These are phyloP conservation scores for Sarcomyxa edulis DNA, from an alignment of 768 basidiomycete species.

Conservation along the genomic window DNA sequence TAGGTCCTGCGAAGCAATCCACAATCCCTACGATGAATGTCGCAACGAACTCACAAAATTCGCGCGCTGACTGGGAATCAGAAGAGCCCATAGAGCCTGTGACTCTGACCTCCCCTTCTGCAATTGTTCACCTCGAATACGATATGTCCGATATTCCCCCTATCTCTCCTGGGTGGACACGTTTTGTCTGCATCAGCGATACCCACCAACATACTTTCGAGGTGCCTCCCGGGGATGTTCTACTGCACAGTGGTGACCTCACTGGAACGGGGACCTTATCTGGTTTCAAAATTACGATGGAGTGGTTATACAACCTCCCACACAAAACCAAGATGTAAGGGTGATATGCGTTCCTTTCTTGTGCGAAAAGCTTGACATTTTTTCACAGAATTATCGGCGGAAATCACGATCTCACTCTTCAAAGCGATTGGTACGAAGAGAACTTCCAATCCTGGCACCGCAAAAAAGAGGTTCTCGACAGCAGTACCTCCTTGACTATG, in stretches of 20 bases:
- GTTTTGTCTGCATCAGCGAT: conserved; percentile 58
- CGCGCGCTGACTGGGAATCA: too few relatives aligned
- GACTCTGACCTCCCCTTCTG: conserved; percentile 18
- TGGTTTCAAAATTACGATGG: conserved; percentile 44
- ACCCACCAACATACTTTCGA: conserved; percentile 40
- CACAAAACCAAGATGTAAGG: conserved; percentile 57
- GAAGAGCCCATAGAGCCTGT: too few relatives aligned
- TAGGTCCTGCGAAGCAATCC: too few relatives aligned
- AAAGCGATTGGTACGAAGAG: conserved; percentile 34
- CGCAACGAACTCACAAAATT: too few relatives aligned
- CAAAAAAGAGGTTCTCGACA: conserved; percentile 25
- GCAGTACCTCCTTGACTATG: conserved; percentile 6
- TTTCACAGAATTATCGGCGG: conserved; percentile 55
- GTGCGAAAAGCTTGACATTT: background rate
- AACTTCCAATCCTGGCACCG: conserved; percentile 24
- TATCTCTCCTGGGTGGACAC: conserved; percentile 38
- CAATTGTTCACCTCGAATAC: conserved; percentile 34
- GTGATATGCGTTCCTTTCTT: conserved; percentile 8
- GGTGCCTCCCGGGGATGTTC: conserved; percentile 59
- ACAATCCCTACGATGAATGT: too few relatives aligned
- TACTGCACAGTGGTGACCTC: conserved; percentile 63
- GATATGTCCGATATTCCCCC: conserved; percentile 20
- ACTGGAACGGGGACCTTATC: conserved; percentile 41
- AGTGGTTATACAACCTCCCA: conserved; percentile 53
- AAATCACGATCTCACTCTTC: conserved; percentile 58